Evolutionary conservation across 495 filamentous ascomycete species (phyloP), one percentile per base, ranked within the genome.

Genomic region (Margaritispora aquatica): DNA sequence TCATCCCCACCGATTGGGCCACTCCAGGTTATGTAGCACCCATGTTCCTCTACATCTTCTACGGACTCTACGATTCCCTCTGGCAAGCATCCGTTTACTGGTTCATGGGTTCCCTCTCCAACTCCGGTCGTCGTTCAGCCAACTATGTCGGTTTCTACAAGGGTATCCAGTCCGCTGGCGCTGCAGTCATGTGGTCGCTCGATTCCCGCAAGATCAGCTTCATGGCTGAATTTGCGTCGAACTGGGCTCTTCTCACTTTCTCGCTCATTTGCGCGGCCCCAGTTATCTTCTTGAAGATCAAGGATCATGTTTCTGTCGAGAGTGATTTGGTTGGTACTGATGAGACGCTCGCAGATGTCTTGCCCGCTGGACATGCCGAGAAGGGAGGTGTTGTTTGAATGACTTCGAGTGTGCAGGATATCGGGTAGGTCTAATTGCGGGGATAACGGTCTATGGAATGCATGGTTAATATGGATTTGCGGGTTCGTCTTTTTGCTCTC

Each of bases 91-190:
- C 77, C 66, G 85, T 91, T 44, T 96, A 96, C 76, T 96, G 90
- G 88, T 89, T 88, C 74, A 96, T 97, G 88, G 93, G 93, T 31
- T 85, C 91, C 19, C 79, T 96, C 27, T 89, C 85, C 66, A 96
- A 97, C 78, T 95, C 94, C 49, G 83, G 87, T 61, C 88, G 92
- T 68, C 95, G 92, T 68, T 80, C 93, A 21, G 93, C 93, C 74
- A 96, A 96, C 76, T 88, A 94, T 66, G 85, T 90, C 29, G 93
- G 93, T 55, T 96, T 93, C 78, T 96, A 96, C 81, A 96, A 96
- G 69, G 90, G 89, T n/a, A 88, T 97, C 65, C 93, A 97, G 73
- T 94, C 89, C 26, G 91, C 90, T n/a, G 93, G 91, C 60, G 84
- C 85, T 7, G 92, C 91, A n/a, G 81, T 93, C 50, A 89, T 88